Percentiles rank a stretch among this genome's conserved stretches.
Conservation (phyloP, 1,284 basidiomycete genomes). For the Taiwanofungus camphoratus region DNA sequence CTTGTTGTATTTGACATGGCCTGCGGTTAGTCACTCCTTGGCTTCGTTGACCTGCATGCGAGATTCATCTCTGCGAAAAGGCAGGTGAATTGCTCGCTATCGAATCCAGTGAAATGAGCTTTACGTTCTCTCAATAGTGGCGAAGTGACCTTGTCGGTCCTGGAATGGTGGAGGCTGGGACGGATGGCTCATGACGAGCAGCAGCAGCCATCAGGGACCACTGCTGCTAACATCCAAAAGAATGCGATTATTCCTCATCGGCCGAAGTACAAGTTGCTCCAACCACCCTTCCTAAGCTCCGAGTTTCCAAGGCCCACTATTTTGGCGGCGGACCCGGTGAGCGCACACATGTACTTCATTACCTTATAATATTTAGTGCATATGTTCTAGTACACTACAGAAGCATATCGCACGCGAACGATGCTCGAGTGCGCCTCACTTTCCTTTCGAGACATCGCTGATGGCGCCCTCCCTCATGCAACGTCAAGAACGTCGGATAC, state of each 20-base stretch:
- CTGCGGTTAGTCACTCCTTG: constrained; percentile 35
- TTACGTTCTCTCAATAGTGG: constrained; percentile 21
- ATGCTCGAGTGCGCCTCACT: constrained; percentile 40
- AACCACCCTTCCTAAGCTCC: constrained; percentile 14
- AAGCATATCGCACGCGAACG: constrained; percentile 46
- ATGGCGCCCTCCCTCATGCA: constrained; percentile 37
- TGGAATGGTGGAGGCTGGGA: constrained; percentile 27
- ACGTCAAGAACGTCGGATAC: constrained; percentile 6
- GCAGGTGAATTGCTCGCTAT: no score
- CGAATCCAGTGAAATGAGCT: no score
- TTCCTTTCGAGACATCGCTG: constrained; percentile 48
- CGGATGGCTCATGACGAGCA: constrained; percentile 12
- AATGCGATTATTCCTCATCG: constrained; percentile 1
- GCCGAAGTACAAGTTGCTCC: background rate
- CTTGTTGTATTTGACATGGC: constrained; percentile 44
- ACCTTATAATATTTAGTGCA: background rate
- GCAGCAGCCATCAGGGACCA: background rate
- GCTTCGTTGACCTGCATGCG: background rate
- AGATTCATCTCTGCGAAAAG: background rate
- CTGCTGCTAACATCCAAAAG: background rate
- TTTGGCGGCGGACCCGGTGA: constrained; percentile 35
- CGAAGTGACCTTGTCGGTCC: constrained; percentile 23
- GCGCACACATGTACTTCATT: constrained; percentile 11
- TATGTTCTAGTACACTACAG: constrained; percentile 39
- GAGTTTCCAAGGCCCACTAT: constrained; percentile 20